Evolutionary conservation across 1,139 yeast genomes (phyloP).

Genomic region (Candida mesenterica): DNA sequence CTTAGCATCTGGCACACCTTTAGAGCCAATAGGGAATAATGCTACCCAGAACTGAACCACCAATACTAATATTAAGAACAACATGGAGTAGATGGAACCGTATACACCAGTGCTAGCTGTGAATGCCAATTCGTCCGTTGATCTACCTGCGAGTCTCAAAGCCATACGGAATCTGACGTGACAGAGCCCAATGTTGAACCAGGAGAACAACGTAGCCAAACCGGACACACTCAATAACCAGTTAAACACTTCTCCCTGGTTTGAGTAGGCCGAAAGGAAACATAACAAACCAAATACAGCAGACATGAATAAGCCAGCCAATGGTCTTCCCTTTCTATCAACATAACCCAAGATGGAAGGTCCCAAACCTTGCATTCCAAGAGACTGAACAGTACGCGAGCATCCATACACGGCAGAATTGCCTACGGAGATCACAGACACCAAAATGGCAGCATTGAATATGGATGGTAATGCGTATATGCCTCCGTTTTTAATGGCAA

Average conservation of each 20-base stretch:
- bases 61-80: conserved; percentile 29
- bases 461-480: conserved; percentile 42
- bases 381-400: conserved; percentile 40
- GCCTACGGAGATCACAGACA: conserved; percentile 44
- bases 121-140: conserved; percentile 29
- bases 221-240: conserved; percentile 46
- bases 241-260: conserved; percentile 34
- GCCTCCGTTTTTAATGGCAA: conserved; percentile 43
- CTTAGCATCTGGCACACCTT: conserved; percentile 27
- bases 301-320: conserved; percentile 34
- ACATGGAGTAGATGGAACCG: conserved; percentile 36
- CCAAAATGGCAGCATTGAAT: conserved; percentile 41
- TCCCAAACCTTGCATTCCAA: conserved; percentile 43
- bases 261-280: conserved; percentile 42
- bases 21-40: conserved; percentile 31
- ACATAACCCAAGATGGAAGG: conserved; percentile 37
- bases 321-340: conserved; percentile 43
- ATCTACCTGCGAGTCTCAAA: conserved; percentile 29
- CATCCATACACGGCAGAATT: conserved; percentile 47
- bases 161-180: conserved; percentile 41
- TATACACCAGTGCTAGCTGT: conserved; percentile 29
- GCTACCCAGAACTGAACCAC: conserved; percentile 41
- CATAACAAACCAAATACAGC: conserved; percentile 41
- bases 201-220: conserved; percentile 41
- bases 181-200: conserved; percentile 42